Evolutionary conservation across 345 rosid species (phyloP).

Genomic region (Eucalyptus regnans): DNA sequence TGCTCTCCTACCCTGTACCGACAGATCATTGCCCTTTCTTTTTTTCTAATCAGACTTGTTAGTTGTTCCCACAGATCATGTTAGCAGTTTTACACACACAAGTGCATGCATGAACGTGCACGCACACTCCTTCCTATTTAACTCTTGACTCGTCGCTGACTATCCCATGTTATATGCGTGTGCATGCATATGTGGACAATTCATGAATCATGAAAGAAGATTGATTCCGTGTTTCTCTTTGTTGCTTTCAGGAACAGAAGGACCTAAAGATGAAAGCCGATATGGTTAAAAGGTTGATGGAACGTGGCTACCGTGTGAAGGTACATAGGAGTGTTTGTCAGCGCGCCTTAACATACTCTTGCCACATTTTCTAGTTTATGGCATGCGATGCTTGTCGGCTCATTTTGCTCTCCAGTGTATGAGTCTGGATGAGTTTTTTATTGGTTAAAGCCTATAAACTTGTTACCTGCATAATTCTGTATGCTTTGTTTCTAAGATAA

Average conservation of each 20-base stretch:
- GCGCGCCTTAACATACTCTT: neutral
- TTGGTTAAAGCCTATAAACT: neutral
- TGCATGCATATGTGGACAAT: neutral
- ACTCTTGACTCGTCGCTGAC: neutral
- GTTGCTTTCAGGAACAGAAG: slow-evolving; percentile 51
- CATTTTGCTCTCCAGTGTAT: neutral
- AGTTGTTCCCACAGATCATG: neutral
- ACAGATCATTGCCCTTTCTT: neutral
- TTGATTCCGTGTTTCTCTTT: neutral
- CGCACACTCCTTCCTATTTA: neutral
- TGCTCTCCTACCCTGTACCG: neutral
- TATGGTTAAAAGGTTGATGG: slow-evolving; percentile 45
- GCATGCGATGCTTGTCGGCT: neutral
- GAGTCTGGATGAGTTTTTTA: neutral
- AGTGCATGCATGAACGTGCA: neutral
- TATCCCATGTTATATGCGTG: neutral
- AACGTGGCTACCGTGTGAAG: slow-evolving; percentile 88
- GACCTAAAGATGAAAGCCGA: slow-evolving; percentile 76
- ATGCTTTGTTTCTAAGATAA: neutral
- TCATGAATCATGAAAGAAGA: neutral
- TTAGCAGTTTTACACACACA: neutral
- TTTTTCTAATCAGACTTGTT: neutral
- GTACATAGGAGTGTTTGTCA: slow-evolving; percentile 13
- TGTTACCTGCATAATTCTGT: neutral
- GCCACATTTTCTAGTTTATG: neutral